phyloP scores from a whole-genome alignment of 78 protist genomes.

The Polysphondylium violaceum region DNA sequence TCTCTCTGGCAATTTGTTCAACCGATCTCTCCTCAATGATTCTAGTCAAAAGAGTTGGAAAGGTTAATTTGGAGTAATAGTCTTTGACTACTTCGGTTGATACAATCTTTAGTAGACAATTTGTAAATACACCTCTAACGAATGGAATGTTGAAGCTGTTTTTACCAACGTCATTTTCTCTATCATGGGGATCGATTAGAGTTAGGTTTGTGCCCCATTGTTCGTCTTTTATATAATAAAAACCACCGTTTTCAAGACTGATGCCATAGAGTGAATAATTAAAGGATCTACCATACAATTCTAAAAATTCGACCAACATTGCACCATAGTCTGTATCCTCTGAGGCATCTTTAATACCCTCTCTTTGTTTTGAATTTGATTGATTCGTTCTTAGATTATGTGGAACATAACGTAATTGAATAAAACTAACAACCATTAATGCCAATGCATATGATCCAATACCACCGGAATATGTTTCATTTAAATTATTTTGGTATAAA shows the following conservation, averaged over 20 bases:
- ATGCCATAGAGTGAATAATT: conserved; percentile 55
- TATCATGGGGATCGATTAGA: conserved; percentile 58
- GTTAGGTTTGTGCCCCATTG: conserved; percentile 45
- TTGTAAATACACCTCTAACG: conserved; percentile 48
- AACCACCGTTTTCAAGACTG: conserved; percentile 44
- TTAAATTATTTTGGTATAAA: conserved; percentile 78
- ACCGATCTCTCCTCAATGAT: conserved; percentile 64
- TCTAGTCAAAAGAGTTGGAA: conserved; percentile 52
- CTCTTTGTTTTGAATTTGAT: not conserved
- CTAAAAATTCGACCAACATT: conserved; percentile 60
- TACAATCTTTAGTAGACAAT: conserved; percentile 23
- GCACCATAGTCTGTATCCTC: conserved; percentile 66
- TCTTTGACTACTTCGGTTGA: conserved; percentile 43
- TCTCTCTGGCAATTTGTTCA: conserved; percentile 55
- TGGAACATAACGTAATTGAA: conserved; percentile 52
- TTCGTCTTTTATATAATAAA: conserved; percentile 14
- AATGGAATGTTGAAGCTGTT: conserved; percentile 75
- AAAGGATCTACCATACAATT: conserved; percentile 57
- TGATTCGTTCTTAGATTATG: not conserved
- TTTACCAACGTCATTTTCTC: conserved; percentile 69
- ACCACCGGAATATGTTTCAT: conserved; percentile 94
- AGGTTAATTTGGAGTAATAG: conserved; percentile 16
- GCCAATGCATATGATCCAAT: conserved; percentile 88
- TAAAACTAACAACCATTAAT: conserved; percentile 85
- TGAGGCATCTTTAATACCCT: conserved; percentile 33